These are phyloP conservation scores for Ascocoryne sarcoides DNA, from an alignment of 2,329 filamentous ascomycete genomes.

Conservation along the genomic window DNA sequence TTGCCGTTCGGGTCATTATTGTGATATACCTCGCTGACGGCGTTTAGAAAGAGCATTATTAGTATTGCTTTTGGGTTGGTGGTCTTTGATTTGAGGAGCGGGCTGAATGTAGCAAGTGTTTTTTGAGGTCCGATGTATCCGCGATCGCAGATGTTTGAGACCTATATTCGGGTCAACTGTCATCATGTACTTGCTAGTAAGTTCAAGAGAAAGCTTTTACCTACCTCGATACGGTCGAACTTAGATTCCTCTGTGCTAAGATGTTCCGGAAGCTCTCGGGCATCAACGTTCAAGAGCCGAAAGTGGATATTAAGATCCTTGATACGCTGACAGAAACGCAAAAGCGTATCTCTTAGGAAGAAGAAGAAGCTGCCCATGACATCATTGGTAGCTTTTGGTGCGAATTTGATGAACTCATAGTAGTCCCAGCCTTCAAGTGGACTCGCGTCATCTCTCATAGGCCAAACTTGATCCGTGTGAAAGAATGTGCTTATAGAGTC, in stretches of 20 bases:
- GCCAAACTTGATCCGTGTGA: not conserved
- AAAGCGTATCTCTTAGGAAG: not conserved
- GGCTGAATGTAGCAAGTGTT: not conserved
- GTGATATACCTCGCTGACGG: not conserved
- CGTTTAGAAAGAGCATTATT: not conserved
- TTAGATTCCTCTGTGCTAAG: not conserved
- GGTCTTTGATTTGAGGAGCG: not conserved
- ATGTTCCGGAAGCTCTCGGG: not conserved
- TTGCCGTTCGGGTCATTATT: not conserved
- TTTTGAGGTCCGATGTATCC: not conserved
- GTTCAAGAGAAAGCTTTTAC: not conserved
- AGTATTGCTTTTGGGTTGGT: not conserved
- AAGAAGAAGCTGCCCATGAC: not conserved
- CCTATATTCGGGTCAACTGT: too few relatives aligned
- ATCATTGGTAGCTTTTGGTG: not conserved
- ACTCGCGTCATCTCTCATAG: not conserved
- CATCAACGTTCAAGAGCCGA: not conserved
- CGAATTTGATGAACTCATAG: not conserved
- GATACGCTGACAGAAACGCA: not conserved
- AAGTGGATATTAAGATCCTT: not conserved
- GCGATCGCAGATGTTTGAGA: not conserved
- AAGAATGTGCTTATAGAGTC: not conserved
- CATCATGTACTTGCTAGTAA: too few relatives aligned
- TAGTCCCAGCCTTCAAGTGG: not conserved
- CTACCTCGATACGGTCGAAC: not conserved